Evolutionary conservation across 1,284 basidiomycete genomes (phyloP).

Genomic region (Puccinia polysora): DNA sequence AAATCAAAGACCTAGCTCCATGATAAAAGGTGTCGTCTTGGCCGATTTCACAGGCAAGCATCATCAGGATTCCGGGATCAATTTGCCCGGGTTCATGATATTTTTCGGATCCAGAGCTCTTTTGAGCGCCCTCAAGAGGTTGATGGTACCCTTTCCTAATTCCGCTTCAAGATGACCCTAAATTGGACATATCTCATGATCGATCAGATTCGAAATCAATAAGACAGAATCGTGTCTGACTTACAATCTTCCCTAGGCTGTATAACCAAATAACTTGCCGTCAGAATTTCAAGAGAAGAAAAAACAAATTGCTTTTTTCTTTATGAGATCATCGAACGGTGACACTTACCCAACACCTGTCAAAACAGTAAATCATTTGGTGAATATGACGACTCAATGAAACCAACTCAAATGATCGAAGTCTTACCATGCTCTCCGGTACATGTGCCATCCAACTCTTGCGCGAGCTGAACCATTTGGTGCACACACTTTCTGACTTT

Average conservation of each 20-base stretch:
- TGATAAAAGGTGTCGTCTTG: not conserved
- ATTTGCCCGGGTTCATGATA: slow-evolving; percentile 49
- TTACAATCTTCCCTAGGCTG: slow-evolving; percentile 5
- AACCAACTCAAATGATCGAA: slow-evolving; percentile 15
- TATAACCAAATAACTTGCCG: too few species aligned
- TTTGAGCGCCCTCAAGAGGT: slow-evolving; percentile 49
- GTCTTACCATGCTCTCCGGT: slow-evolving; percentile 52
- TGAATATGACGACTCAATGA: not conserved
- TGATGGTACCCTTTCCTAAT: slow-evolving; percentile 47
- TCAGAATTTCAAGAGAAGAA: too few species aligned
- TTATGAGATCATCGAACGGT: too few species aligned
- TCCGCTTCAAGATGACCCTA: slow-evolving; percentile 46
- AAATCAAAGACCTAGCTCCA: not conserved
- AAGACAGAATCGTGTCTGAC: too few species aligned
- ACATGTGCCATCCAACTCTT: slow-evolving; percentile 56
- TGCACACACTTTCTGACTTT: slow-evolving; percentile 55
- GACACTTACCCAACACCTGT: slow-evolving; percentile 29
- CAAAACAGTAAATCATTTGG: not conserved
- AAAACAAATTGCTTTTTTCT: too few species aligned
- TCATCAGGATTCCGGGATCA: slow-evolving; percentile 12
- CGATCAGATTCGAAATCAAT: too few species aligned
- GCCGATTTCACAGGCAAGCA: too few species aligned
- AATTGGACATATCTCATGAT: too few species aligned
- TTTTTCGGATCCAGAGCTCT: slow-evolving; percentile 48
- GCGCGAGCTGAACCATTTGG: slow-evolving; percentile 56